Conservation (phyloP, 352 stramenopile species). For the Albugo candida region DNA sequence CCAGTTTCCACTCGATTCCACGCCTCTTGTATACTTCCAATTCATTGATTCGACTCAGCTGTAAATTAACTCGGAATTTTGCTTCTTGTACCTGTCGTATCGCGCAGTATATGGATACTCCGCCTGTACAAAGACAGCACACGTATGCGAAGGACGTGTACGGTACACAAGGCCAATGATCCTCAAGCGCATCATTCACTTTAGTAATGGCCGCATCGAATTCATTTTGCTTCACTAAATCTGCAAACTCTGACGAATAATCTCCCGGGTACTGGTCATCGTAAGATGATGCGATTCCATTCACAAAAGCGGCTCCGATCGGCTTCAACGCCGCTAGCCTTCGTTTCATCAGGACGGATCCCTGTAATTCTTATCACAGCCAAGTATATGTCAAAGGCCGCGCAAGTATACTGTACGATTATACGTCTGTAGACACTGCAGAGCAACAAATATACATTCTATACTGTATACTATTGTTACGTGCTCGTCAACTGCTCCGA, state of each 20-base stretch:
- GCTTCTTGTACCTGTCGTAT: conserved; percentile 51
- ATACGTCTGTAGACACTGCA: too few species aligned
- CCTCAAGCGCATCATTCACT: conserved; percentile 64
- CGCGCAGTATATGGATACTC: conserved; percentile 65
- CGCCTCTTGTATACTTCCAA: conserved; percentile 32
- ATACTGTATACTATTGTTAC: too few species aligned
- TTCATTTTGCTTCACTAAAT: conserved; percentile 36
- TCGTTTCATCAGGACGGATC: background rate
- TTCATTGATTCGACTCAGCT: conserved; percentile 51
- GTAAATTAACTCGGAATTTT: conserved; percentile 33
- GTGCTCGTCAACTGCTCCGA: too few species aligned
- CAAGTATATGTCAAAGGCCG: too few species aligned
- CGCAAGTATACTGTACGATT: too few species aligned
- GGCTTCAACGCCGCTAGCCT: conserved; percentile 30
- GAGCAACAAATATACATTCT: too few species aligned
- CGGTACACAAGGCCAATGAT: conserved; percentile 72
- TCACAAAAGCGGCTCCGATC: conserved; percentile 58
- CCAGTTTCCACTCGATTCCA: conserved; percentile 40
- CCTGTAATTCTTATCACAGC: too few species aligned
- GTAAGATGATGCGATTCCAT: conserved; percentile 53
- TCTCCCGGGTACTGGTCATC: conserved; percentile 47
- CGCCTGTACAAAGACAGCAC: conserved; percentile 66
- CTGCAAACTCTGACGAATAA: conserved; percentile 14
- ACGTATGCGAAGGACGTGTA: conserved; percentile 62
- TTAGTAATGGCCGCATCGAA: conserved; percentile 37